Percentiles rank a stretch among this genome's conserved stretches.
Evolutionary conservation across 192 early-diverging fungal species (phyloP).

Genomic region (Gamsiella multidivaricata): DNA sequence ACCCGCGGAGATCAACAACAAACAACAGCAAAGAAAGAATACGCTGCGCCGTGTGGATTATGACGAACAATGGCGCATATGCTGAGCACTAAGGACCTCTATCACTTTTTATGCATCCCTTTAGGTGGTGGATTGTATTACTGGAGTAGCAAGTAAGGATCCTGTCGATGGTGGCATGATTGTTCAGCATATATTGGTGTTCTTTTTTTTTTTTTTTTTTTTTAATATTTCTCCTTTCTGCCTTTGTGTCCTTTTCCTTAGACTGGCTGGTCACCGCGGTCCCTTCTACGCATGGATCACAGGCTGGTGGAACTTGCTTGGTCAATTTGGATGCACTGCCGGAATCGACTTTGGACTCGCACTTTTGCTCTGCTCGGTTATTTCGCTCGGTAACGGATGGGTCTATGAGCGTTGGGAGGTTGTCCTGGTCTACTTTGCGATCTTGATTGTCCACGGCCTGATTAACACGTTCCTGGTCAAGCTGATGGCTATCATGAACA

Average conservation of each 20-base stretch:
- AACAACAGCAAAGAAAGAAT: not conserved
- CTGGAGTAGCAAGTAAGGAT: constrained; percentile 43
- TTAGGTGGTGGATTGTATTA: constrained; percentile 35
- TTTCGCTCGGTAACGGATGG: constrained; percentile 34
- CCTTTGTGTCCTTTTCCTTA: constrained; percentile 21
- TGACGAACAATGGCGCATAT: too few species aligned
- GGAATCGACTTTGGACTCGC: constrained; percentile 40
- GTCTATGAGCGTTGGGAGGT: constrained; percentile 40
- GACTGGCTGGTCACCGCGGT: constrained; percentile 47
- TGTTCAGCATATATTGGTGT: too few species aligned
- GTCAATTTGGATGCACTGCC: constrained; percentile 62
- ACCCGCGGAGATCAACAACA: too few species aligned
- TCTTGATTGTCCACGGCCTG: constrained; percentile 48
- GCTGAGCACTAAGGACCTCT: not conserved
- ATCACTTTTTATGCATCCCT: not conserved
- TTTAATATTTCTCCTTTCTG: not conserved
- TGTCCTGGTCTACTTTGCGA: constrained; percentile 54
- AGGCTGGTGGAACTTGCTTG: constrained; percentile 65
- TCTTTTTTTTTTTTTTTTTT: too few species aligned
- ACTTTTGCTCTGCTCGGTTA: constrained; percentile 52
- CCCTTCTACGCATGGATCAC: constrained; percentile 60
- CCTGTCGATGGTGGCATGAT: not conserved
- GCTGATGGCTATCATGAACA: constrained; percentile 53
- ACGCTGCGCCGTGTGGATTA: too few species aligned
- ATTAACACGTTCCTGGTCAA: constrained; percentile 52